Conservation (phyloP, 2,329 filamentous ascomycete species). For the Cryphonectria radicalis region DNA sequence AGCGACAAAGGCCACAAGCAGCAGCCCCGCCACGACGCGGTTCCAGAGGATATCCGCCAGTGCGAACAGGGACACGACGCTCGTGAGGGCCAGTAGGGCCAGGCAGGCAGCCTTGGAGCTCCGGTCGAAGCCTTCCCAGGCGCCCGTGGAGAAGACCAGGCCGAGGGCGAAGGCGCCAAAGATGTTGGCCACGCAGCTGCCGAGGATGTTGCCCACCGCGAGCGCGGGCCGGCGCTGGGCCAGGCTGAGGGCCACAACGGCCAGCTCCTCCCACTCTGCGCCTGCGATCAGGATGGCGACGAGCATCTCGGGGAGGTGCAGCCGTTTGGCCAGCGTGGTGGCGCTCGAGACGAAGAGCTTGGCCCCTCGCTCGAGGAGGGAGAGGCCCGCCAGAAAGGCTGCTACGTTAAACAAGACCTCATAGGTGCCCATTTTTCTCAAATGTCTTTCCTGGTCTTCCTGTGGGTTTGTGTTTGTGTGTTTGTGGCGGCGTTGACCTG, state of each 20-base stretch:
- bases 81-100: constrained; percentile 48
- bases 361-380: constrained; percentile 55
- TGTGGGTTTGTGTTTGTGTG: background rate
- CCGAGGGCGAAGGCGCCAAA: constrained; percentile 59
- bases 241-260: constrained; percentile 53
- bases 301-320: constrained; percentile 50
- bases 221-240: constrained; percentile 50
- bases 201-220: constrained; percentile 58
- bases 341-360: constrained; percentile 58
- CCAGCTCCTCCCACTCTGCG: constrained; percentile 61
- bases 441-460: background rate
- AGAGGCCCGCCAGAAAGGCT: constrained; percentile 49
- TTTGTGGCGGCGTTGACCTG: background rate
- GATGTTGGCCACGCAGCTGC: constrained; percentile 59
- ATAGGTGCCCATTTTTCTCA: constrained; percentile 18
- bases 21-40: constrained; percentile 40
- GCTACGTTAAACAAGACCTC: constrained; percentile 43
- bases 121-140: constrained; percentile 45
- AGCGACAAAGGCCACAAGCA: constrained; percentile 47
- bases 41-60: constrained; percentile 35
- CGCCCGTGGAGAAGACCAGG: constrained; percentile 45
- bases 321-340: constrained; percentile 48
- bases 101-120: constrained; percentile 53
- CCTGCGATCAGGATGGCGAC: constrained; percentile 57
- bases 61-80: constrained; percentile 41